Evolutionary conservation across 495 filamentous ascomycete species (phyloP).

Genomic region (Glutinoglossum americanum): DNA sequence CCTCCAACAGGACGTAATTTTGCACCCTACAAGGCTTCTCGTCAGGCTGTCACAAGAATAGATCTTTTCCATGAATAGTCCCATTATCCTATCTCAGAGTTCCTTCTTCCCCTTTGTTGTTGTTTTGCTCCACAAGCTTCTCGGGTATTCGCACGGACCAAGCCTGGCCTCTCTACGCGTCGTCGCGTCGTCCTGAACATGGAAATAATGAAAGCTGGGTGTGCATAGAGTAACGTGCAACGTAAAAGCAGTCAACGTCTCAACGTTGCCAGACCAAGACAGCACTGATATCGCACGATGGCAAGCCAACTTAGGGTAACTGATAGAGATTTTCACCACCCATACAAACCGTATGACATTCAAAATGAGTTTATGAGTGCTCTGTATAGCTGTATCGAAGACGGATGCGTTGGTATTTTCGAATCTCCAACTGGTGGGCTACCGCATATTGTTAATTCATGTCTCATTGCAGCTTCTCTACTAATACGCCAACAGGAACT

Average conservation of each 20-base stretch:
- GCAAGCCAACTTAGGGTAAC: neutral
- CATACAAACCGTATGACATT: slow-evolving; percentile 76
- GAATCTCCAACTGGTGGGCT: slow-evolving; percentile 73
- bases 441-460: neutral
- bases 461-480: neutral
- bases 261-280: neutral
- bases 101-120: no score
- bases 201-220: no score
- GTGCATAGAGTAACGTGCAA: no score
- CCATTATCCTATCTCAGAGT: no score
- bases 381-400: slow-evolving; percentile 61
- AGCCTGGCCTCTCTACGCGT: neutral
- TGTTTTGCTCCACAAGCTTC: no score
- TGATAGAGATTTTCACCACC: slow-evolving; percentile 58
- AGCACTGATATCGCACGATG: neutral
- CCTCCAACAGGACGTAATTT: neutral
- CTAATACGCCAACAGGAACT: slow-evolving; percentile 16
- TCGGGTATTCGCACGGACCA: no score
- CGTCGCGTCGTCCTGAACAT: neutral
- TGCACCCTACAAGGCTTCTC: neutral
- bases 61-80: neutral
- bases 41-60: neutral
- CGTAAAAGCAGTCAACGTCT: no score
- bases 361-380: slow-evolving; percentile 79
- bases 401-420: slow-evolving; percentile 67